These are phyloP conservation scores for Neurospora discreta DNA, from an alignment of 495 filamentous ascomycete genomes.

Conservation along the genomic window DNA sequence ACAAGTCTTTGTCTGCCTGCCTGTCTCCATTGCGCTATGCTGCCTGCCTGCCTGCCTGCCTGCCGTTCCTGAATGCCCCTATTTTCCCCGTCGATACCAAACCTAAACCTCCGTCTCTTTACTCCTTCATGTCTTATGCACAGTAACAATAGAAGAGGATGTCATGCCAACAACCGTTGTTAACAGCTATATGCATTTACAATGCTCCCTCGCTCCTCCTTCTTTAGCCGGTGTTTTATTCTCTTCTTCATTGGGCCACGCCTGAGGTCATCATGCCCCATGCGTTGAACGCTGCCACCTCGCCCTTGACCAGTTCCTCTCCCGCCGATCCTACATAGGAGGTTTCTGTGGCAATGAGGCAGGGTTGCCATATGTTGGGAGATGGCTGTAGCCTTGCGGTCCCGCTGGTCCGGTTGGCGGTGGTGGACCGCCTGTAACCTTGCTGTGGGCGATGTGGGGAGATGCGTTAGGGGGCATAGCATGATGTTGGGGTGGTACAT, in stretches of 20 bases:
- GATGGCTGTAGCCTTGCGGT: constrained; percentile 32
- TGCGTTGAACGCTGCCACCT: neutral
- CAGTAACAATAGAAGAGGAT: neutral
- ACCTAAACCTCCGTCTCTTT: neutral
- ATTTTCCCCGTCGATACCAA: neutral
- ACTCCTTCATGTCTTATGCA: neutral
- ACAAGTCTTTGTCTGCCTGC: neutral
- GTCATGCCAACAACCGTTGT: neutral
- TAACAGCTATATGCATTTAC: neutral
- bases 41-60: neutral
- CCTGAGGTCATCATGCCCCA: neutral
- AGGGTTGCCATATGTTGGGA: constrained; percentile 45
- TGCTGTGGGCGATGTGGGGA: constrained; percentile 28
- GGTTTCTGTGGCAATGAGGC: constrained; percentile 47
- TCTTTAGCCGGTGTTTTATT: neutral
- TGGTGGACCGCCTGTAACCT: constrained; percentile 19
- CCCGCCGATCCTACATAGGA: constrained; percentile 22
- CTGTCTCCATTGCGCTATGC: neutral
- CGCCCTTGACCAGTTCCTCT: neutral
- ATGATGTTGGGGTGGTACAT: constrained; percentile 7
- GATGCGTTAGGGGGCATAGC: constrained; percentile 22
- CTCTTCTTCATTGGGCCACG: neutral
- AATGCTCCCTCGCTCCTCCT: neutral
- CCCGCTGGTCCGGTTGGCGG: constrained; percentile 11
- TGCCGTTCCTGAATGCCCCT: neutral